Percentiles rank a stretch among this genome's conserved stretches.
Evolutionary conservation across 257 asterid genomes (phyloP).

Genomic region (Voacanga thouarsii): DNA sequence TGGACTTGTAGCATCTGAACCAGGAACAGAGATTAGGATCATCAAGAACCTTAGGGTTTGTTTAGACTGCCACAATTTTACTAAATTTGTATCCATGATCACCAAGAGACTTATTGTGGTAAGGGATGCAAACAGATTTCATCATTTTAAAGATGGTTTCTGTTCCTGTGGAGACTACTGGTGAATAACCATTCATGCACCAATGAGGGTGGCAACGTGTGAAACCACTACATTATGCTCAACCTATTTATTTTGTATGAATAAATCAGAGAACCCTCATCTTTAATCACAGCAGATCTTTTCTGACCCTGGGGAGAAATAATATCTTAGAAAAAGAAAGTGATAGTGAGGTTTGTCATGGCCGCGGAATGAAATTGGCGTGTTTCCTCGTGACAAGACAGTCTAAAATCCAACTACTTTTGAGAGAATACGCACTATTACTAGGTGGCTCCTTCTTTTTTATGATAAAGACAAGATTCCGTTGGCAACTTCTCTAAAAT

Average conservation of each 20-base stretch:
- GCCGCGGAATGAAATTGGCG: not conserved
- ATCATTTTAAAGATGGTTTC: conserved; percentile 65
- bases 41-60: conserved; percentile 90
- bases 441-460: not conserved
- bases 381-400: not conserved
- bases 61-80: conserved; percentile 84
- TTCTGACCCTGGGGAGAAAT: not conserved
- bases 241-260: conserved; percentile 1
- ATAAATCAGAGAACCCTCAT: not conserved
- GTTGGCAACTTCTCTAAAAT: not conserved
- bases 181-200: conserved; percentile 31
- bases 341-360: not conserved
- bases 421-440: not conserved
- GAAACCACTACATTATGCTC: not conserved
- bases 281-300: not conserved
- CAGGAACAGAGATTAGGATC: conserved; percentile 65
- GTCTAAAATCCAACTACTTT: not conserved
- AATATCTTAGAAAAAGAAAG: not conserved
- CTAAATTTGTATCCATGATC: conserved; percentile 68
- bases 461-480: not conserved
- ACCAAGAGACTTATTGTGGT: conserved; percentile 56
- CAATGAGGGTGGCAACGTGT: conserved; percentile 6
- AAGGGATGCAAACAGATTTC: conserved; percentile 93
- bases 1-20: conserved; percentile 64
- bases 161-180: conserved; percentile 93